Evolutionary conservation across 345 rosid genomes (phyloP).

Genomic region (Stellera chamaejasme): DNA sequence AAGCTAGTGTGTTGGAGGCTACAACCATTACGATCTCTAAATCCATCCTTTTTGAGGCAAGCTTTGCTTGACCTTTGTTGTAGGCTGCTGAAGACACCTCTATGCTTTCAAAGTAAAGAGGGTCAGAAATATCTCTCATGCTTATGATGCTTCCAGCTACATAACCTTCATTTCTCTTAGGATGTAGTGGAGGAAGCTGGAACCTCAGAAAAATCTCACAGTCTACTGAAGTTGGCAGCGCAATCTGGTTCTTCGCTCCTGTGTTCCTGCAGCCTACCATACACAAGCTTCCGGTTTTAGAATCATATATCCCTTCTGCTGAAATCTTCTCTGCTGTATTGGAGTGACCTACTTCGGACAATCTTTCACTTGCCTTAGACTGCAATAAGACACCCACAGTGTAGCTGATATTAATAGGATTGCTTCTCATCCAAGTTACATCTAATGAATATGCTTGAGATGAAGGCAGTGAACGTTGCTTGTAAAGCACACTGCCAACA

Average conservation of each 20-base stretch:
- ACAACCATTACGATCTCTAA: conserved; percentile 37
- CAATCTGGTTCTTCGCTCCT: neutral
- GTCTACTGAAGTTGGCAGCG: conserved; percentile 17
- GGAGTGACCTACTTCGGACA: neutral
- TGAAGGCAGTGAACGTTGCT: neutral
- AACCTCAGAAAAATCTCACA: conserved; percentile 28
- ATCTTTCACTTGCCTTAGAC: too few species aligned
- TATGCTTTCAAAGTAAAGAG: conserved; percentile 23
- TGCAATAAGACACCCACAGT: conserved; percentile 11
- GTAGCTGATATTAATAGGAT: conserved; percentile 29
- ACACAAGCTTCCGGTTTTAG: conserved; percentile 31
- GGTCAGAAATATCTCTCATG: conserved; percentile 21
- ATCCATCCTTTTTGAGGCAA: conserved; percentile 39
- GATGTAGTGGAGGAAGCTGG: conserved; percentile 34
- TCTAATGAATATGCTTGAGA: neutral
- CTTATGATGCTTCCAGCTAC: conserved; percentile 37
- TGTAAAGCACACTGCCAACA: conserved; percentile 24
- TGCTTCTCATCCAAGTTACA: neutral
- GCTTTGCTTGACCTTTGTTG: conserved; percentile 9
- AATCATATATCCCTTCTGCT: conserved; percentile 45
- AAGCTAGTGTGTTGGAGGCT: conserved; percentile 32
- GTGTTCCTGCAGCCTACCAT: conserved; percentile 43
- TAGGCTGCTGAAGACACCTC: conserved; percentile 14
- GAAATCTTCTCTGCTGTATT: conserved; percentile 13
- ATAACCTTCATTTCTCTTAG: conserved; percentile 11